Evolutionary conservation across 768 basidiomycete species (phyloP), one percentile per base, ranked within the genome.

Genomic region (Russula dissimulans): DNA sequence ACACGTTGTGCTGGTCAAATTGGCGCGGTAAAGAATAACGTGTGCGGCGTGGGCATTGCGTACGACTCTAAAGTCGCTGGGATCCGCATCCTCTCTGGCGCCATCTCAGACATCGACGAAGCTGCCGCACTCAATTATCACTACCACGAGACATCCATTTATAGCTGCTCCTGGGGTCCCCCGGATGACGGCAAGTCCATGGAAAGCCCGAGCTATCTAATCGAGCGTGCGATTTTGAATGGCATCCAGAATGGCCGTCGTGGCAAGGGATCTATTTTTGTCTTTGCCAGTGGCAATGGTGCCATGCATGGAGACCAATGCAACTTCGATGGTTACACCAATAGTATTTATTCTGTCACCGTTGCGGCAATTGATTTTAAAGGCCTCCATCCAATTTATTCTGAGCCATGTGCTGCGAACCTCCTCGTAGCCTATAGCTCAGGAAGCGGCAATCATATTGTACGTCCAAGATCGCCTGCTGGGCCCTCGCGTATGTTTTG

Each of bases 261-360:
- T 31, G 93, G 94, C 26, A 92, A 90, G 69, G 97, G 97, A 1
- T 92, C 89, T 36, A 79, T 99, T 62, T 98, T 89, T 65, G 97
- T 99, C 31, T 99, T 98, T 69, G 97, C 97, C 4, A 94, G 91
- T 56, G 97, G 97, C 0, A 99, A 99, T 69, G 97, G 97, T 8
- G 97, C 92, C 34, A 81, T 80, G 8, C 79, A 81, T 56, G 91
- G 89, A 17, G 97, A 99, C 69, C 95, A 98, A 71, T 99, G 97
- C 77, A 99, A 99, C 71, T 98, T 99, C 69, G 95, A 98, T 66
- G 97, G 97, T 7, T 99, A 99, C 71, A 99, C 97, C 12, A 99
- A 99, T 70, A 91, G 89, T 68, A 95, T 98, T 60, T 97, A 91
- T 73, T 91, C 90, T 7, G 84, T 99, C 45, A 99, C 97, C 0